These are phyloP conservation scores for Vicia villosa DNA, from an alignment of 306 rosid genomes.

Conservation along the genomic window DNA sequence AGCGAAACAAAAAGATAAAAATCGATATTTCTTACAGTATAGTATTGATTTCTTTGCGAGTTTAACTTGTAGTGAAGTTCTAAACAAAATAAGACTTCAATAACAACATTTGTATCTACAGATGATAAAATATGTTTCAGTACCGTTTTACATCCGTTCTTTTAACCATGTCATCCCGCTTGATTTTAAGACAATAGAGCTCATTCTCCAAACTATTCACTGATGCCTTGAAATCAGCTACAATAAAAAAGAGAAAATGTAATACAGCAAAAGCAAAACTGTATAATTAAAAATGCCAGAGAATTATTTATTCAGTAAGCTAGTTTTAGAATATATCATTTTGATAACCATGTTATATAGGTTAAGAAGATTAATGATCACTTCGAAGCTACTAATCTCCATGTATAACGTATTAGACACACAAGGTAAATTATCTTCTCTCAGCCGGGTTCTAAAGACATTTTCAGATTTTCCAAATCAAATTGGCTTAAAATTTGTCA, in stretches of 20 bases:
- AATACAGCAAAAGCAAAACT: conserved; percentile 3
- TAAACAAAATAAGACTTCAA: conserved; percentile 28
- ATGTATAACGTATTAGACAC: background rate
- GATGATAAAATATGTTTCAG: conserved; percentile 2
- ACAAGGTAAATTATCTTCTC: background rate
- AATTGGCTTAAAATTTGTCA: background rate
- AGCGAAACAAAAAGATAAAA: conserved; percentile 21
- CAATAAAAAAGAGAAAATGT: background rate
- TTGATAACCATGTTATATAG: background rate
- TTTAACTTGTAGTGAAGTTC: conserved; percentile 1
- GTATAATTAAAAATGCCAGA: background rate
- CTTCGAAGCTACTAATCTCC: background rate
- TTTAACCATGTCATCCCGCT: conserved; percentile 42
- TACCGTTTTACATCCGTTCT: conserved; percentile 58
- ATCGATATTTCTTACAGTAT: conserved; percentile 16
- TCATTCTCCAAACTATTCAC: conserved; percentile 59
- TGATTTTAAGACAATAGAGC: conserved; percentile 43
- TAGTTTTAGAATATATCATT: background rate
- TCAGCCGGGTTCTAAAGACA: background rate
- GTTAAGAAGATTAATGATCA: background rate
- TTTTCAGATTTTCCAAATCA: background rate
- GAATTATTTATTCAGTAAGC: conserved; percentile 1
- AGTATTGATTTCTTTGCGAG: conserved; percentile 22
- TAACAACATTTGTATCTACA: background rate
- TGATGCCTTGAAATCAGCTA: conserved; percentile 58